A percentile compares a stretch with the other conserved stretches of the same genome.
Evolutionary conservation across 768 basidiomycete species (phyloP).

Genomic region (Auriscalpium vulgare): DNA sequence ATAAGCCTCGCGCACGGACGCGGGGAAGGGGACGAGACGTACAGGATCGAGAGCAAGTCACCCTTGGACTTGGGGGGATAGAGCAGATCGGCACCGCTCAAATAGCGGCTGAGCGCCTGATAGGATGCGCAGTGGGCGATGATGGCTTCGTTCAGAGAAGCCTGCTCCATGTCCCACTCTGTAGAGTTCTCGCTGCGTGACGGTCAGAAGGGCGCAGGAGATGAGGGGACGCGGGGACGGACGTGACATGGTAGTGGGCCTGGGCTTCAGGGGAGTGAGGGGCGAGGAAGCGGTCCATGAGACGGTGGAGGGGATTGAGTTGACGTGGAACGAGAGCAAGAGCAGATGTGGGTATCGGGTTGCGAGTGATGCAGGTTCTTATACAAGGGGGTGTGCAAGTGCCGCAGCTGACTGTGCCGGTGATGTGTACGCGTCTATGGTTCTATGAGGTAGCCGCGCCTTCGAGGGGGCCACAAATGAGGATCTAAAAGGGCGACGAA

Average conservation of each 20-base stretch:
- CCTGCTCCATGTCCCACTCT: conserved; percentile 64
- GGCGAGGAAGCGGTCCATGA: conserved; percentile 66
- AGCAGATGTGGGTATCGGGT: not conserved
- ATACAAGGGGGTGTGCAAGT: not conserved
- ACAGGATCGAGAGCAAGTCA: too few species aligned
- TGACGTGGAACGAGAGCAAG: not conserved
- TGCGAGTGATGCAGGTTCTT: not conserved
- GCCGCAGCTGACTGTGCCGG: not conserved
- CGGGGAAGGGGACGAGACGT: not conserved
- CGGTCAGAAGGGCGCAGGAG: conserved; percentile 10
- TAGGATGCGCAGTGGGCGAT: conserved; percentile 78
- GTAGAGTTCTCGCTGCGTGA: conserved; percentile 52
- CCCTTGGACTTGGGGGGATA: conserved; percentile 52
- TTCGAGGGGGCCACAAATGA: not conserved
- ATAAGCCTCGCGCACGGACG: not conserved
- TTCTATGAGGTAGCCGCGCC: too few species aligned
- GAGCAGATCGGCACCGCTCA: conserved; percentile 63
- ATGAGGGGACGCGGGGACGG: conserved; percentile 18
- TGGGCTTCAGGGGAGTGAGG: conserved; percentile 68
- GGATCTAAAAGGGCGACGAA: conserved; percentile 7
- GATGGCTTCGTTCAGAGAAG: conserved; percentile 62
- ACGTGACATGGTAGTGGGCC: conserved; percentile 65
- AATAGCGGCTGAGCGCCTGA: conserved; percentile 67
- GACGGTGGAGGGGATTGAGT: not conserved
- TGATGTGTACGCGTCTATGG: too few species aligned